Conservation (phyloP, 2,329 filamentous ascomycete species). For the Fusarium chaquense region DNA sequence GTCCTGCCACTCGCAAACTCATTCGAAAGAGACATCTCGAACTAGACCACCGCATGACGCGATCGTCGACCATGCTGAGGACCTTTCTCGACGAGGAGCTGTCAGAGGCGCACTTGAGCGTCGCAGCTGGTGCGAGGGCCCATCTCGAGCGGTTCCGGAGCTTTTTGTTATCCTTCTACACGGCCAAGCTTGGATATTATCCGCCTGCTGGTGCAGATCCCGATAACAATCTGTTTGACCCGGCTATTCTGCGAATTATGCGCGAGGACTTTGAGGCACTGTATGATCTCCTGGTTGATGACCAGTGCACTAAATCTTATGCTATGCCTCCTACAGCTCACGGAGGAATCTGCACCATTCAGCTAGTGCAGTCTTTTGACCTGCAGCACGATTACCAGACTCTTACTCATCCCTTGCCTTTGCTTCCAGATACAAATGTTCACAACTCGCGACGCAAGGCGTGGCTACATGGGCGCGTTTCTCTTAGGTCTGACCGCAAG, state of each 20-base stretch:
- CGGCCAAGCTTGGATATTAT: conserved; percentile 76
- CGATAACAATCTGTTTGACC: conserved; percentile 62
- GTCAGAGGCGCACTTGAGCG: conserved; percentile 72
- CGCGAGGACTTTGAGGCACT: conserved; percentile 76
- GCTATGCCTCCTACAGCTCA: conserved; percentile 66
- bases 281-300: conserved; percentile 78
- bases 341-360: conserved; percentile 77
- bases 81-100: conserved; percentile 79
- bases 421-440: conserved; percentile 66
- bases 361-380: conserved; percentile 77
- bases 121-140: conserved; percentile 69
- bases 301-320: conserved; percentile 62
- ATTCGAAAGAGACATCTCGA: conserved; percentile 72
- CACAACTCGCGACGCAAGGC: conserved; percentile 52
- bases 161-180: conserved; percentile 75
- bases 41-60: conserved; percentile 72
- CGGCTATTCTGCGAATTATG: conserved; percentile 70
- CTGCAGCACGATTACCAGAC: conserved; percentile 67
- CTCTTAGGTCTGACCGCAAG: conserved; percentile 61
- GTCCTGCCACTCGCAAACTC: conserved; percentile 69
- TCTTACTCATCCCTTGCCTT: conserved; percentile 74
- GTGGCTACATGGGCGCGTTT: conserved; percentile 58
- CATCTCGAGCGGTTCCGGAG: conserved; percentile 80
- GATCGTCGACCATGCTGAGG: conserved; percentile 69
- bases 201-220: conserved; percentile 66